phyloP scores from a whole-genome alignment of 495 filamentous ascomycete species.

The Penicillium canariense region DNA sequence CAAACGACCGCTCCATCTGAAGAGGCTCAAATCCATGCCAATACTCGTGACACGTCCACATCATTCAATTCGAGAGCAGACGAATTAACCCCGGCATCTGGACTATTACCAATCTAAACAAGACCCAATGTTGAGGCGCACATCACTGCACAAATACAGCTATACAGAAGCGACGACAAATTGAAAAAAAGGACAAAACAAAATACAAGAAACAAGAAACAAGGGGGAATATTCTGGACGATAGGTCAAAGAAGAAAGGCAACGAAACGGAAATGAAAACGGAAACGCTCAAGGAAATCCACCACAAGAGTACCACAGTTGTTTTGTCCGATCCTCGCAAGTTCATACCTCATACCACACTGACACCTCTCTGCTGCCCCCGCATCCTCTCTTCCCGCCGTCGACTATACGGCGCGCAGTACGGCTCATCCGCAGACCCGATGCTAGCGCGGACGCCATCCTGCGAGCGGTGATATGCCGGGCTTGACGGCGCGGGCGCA shows the following conservation, averaged over 20 bases:
- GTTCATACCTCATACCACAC: constrained; percentile 26
- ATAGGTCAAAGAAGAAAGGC: neutral
- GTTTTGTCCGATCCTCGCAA: neutral
- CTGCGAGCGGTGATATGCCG: constrained; percentile 44
- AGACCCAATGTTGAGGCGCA: neutral
- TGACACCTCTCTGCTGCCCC: constrained; percentile 36
- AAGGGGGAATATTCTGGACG: constrained; percentile 3
- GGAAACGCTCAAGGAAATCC: neutral
- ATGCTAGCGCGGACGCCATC: constrained; percentile 43
- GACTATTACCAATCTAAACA: neutral
- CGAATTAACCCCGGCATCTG: neutral
- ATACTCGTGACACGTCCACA: neutral
- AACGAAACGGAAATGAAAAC: neutral
- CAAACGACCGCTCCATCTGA: neutral
- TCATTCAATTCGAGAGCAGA: too few relatives aligned
- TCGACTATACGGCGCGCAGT: constrained; percentile 46
- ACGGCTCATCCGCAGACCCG: constrained; percentile 46
- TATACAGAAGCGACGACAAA: too few relatives aligned
- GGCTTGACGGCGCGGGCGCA: constrained; percentile 41
- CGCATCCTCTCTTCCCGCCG: constrained; percentile 44
- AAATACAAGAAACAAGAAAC: neutral
- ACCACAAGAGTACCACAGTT: neutral
- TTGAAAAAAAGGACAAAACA: neutral
- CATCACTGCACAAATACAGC: neutral
- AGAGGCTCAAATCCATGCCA: neutral